phyloP scores from a whole-genome alignment of 768 basidiomycete genomes.

The Auricularia auricula-judae region DNA sequence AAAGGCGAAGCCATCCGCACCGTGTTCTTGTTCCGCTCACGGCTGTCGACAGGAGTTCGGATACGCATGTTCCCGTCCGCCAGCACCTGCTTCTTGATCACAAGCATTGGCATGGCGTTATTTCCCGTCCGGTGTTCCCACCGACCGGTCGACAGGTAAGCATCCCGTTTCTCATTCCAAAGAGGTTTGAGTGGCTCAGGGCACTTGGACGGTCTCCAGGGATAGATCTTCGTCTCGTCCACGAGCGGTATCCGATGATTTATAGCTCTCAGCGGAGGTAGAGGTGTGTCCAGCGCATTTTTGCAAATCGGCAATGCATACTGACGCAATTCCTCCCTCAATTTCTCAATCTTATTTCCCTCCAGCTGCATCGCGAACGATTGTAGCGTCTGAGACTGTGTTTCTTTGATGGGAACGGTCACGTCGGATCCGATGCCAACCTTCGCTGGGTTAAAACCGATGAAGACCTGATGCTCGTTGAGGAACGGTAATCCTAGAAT shows the following conservation, averaged over 20 bases:
- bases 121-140: slow-evolving; percentile 19
- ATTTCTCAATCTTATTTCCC: background rate
- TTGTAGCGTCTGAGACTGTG: background rate
- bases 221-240: slow-evolving; percentile 21
- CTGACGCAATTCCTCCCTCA: slow-evolving; percentile 10
- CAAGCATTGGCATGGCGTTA: slow-evolving; percentile 23
- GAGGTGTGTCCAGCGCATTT: slow-evolving; percentile 17
- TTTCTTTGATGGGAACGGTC: background rate
- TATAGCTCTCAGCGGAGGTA: slow-evolving; percentile 28
- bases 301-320: slow-evolving; percentile 19
- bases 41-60: slow-evolving; percentile 17
- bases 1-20: slow-evolving; percentile 16
- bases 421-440: slow-evolving; percentile 9
- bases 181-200: slow-evolving; percentile 17
- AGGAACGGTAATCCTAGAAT: background rate
- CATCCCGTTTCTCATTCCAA: slow-evolving; percentile 20
- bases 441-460: slow-evolving; percentile 19
- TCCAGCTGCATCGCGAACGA: background rate
- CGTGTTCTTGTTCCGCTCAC: slow-evolving; percentile 23
- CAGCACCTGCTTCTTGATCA: slow-evolving; percentile 18
- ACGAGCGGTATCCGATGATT: slow-evolving; percentile 33
- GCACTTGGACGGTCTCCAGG: slow-evolving; percentile 22
- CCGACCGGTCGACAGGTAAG: slow-evolving; percentile 19
- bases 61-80: slow-evolving; percentile 10
- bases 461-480: slow-evolving; percentile 8